phyloP scores from a whole-genome alignment of 2,329 filamentous ascomycete genomes.

The Mariannaea sp. region DNA sequence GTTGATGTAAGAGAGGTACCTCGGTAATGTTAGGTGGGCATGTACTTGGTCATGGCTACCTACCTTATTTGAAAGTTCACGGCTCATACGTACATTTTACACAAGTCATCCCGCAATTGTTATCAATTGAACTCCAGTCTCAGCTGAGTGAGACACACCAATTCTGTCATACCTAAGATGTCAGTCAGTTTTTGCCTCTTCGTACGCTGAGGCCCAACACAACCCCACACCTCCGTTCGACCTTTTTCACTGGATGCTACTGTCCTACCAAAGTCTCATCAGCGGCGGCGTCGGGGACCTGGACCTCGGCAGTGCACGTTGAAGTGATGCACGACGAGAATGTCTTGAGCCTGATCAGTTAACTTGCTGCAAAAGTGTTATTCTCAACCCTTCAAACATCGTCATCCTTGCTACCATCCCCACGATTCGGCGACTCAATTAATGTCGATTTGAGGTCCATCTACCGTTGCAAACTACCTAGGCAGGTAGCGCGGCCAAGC shows the following conservation, averaged over 20 bases:
- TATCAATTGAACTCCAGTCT: not conserved
- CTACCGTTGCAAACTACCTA: conserved; percentile 9
- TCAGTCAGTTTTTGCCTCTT: too few species aligned
- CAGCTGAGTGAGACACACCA: not conserved
- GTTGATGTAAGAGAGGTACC: not conserved
- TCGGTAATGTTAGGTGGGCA: too few species aligned
- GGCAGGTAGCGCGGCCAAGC: too few species aligned
- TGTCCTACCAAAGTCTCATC: conserved; percentile 6
- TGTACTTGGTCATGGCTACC: too few species aligned
- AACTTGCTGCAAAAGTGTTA: not conserved
- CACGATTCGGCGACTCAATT: not conserved
- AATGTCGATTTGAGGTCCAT: conserved; percentile 8
- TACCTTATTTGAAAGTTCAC: not conserved
- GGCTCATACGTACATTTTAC: too few species aligned
- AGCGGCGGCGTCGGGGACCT: conserved; percentile 2
- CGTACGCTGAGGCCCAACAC: conserved; percentile 7
- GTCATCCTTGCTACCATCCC: not conserved
- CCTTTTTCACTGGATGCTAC: conserved; percentile 15
- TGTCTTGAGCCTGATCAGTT: not conserved
- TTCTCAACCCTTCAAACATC: not conserved
- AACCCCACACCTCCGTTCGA: conserved; percentile 21
- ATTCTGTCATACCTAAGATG: not conserved
- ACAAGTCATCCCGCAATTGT: too few species aligned
- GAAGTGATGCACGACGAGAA: conserved; percentile 5
- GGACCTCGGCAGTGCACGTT: conserved; percentile 15